Evolutionary conservation across 768 basidiomycete species (phyloP).

Genomic region (Collybia sp.): DNA sequence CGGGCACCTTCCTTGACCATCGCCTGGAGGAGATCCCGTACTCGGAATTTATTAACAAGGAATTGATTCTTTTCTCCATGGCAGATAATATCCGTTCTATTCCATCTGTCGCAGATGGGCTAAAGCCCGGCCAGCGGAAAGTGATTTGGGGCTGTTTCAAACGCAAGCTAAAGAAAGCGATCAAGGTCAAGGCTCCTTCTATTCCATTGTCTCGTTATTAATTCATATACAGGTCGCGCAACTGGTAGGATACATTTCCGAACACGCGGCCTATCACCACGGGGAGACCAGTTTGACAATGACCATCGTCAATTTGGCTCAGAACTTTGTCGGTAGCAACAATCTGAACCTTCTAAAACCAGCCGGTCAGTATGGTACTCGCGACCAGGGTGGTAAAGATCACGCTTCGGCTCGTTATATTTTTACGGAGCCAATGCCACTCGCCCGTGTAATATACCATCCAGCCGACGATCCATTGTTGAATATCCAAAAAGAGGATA

Average conservation of each 20-base stretch:
- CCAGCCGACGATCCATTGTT: slow-evolving; percentile 84
- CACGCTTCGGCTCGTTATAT: slow-evolving; percentile 97
- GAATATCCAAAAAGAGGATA: slow-evolving; percentile 82
- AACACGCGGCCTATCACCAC: slow-evolving; percentile 95
- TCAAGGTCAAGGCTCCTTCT: slow-evolving; percentile 55
- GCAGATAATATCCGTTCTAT: slow-evolving; percentile 99
- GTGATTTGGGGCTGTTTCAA: slow-evolving; percentile 97
- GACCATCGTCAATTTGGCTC: slow-evolving; percentile 93
- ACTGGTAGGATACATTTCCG: slow-evolving; percentile 91
- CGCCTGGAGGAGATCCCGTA: slow-evolving; percentile 80
- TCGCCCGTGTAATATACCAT: slow-evolving; percentile 77
- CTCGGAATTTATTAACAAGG: slow-evolving; percentile 96
- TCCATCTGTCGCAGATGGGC: slow-evolving; percentile 87
- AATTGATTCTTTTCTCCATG: slow-evolving; percentile 98
- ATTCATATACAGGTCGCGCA: slow-evolving; percentile 69
- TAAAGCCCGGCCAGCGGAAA: slow-evolving; percentile 97
- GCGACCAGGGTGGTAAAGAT: slow-evolving; percentile 91
- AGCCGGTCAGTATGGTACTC: slow-evolving; percentile 94
- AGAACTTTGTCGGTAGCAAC: slow-evolving; percentile 93
- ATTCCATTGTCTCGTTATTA: not conserved
- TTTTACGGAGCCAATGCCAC: slow-evolving; percentile 71
- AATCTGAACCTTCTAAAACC: slow-evolving; percentile 87
- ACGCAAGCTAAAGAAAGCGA: slow-evolving; percentile 85
- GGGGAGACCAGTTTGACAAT: slow-evolving; percentile 83
- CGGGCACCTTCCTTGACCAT: slow-evolving; percentile 93